Evolutionary conservation across 371 early-diverging fungal species (phyloP).

Genomic region (Parasitella parasitica): DNA sequence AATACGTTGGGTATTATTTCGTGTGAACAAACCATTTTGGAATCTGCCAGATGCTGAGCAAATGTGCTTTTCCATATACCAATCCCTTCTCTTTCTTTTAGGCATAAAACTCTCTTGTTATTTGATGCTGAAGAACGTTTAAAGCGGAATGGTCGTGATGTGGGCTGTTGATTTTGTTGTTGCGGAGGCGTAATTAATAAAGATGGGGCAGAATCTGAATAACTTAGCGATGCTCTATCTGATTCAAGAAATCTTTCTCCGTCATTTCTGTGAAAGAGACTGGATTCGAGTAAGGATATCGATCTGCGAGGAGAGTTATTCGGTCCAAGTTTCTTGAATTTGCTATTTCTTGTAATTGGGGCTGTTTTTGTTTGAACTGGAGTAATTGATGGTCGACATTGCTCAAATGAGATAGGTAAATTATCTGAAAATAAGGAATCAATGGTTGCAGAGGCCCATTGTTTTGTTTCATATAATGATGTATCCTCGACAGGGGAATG

Average conservation of each 20-base stretch:
- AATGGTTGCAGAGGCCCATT: conserved; percentile 24
- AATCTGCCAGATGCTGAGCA: conserved; percentile 1
- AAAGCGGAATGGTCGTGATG: conserved; percentile 12
- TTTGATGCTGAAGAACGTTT: conserved; percentile 8
- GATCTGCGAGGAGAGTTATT: conserved; percentile 11
- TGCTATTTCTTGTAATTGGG: background rate
- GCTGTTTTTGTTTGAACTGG: background rate
- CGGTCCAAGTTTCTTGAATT: background rate
- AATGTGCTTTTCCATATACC: conserved; percentile 15
- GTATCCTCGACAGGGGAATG: conserved; percentile 14
- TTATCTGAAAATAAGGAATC: conserved; percentile 21
- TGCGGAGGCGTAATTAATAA: conserved; percentile 1
- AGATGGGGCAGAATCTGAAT: conserved; percentile 15
- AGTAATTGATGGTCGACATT: background rate
- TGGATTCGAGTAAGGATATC: conserved; percentile 3
- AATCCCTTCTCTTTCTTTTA: conserved; percentile 19
- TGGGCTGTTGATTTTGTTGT: background rate
- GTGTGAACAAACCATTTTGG: conserved; percentile 14
- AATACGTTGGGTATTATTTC: background rate
- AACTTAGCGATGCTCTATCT: background rate
- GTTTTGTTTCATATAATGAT: conserved; percentile 14
- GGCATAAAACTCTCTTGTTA: background rate
- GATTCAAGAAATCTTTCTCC: background rate
- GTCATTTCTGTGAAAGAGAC: background rate
- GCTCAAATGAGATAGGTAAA: conserved; percentile 24